Base-by-base conservation (phyloP, 108 stramenopile species). In the Seminavis robusta region DNA sequence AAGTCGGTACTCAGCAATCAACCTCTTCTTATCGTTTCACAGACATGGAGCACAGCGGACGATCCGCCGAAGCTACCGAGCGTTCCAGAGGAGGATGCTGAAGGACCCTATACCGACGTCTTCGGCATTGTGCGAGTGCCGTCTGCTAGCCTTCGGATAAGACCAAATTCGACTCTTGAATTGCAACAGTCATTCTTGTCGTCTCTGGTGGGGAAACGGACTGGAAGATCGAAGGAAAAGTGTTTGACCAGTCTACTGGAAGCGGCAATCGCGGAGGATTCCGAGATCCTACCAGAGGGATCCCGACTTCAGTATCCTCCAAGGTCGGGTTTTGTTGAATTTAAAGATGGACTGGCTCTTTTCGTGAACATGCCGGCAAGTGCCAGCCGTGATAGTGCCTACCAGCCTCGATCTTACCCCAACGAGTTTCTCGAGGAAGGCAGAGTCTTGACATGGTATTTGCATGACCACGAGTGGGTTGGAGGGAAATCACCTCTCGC, bases 361-460 rank as follows among this genome's bases (percentile, higher is more conserved):
- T 73, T 73, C 57, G 66, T 73, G 19, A 73, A 52, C 7, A 39
- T 73, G 46, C 72, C 72, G 4, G 32, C 19, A 34, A 19, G 32
- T 9, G 19, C 33, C 15, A 20, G 36, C 4, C 34, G 36, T 16
- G 39, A 50, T 38, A n/a, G n/a, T n/a, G n/a, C n/a, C n/a, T n/a
- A n/a, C n/a, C 55, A 50, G 43, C 42, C 57, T n/a, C 62, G 70
- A 7, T 53, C 49, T 4, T 73, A 67, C 43, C 72, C 72, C 1
- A 73, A 73, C 33, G 61, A 73, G 37, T 73, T 59, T 54, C 40
- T 67, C 4, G 55, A 67, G 32, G 58, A 73, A 53, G 72, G 72
- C 1, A 10, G 29, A 8, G 41, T 53, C 9, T 41, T 73, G 41
- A 67, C 56, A 13, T 73, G 72, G 72, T 73, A 57, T 33, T 36